phyloP scores from a whole-genome alignment of 2,329 filamentous ascomycete species.

The Neocucurbitaria cava region DNA sequence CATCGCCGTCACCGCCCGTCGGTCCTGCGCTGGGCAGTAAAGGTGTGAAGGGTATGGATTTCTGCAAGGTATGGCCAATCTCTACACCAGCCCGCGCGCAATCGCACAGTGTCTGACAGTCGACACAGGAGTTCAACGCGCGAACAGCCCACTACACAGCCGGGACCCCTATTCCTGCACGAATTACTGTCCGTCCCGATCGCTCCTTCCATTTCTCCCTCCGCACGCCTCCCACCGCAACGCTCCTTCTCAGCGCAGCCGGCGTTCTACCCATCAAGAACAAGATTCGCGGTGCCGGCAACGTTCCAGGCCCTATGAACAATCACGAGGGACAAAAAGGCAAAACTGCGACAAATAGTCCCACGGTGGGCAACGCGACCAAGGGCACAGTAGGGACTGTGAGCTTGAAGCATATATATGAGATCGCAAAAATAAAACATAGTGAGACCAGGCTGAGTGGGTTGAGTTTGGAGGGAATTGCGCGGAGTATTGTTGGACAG shows the following conservation, averaged over 20 bases:
- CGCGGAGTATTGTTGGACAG: conserved; percentile 71
- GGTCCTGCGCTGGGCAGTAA: conserved; percentile 96
- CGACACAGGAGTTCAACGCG: conserved; percentile 88
- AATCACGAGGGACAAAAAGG: conserved; percentile 49
- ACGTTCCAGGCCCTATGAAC: conserved; percentile 55
- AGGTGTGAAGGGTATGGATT: conserved; percentile 99
- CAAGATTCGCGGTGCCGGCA: conserved; percentile 74
- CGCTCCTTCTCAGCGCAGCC: conserved; percentile 83
- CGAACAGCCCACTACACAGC: conserved; percentile 82
- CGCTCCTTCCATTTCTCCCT: conserved; percentile 92
- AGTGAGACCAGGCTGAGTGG: conserved; percentile 59
- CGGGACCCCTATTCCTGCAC: conserved; percentile 87
- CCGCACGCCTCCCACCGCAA: conserved; percentile 92
- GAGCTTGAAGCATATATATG: conserved; percentile 93
- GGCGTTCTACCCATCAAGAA: conserved; percentile 77
- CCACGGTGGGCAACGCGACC: conserved; percentile 64
- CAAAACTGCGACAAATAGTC: conserved; percentile 38
- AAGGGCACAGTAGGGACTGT: conserved; percentile 82
- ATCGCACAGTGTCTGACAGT: not conserved
- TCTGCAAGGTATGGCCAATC: conserved; percentile 68
- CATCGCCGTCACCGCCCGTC: conserved; percentile 92
- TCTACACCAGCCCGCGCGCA: not conserved
- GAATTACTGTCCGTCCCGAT: conserved; percentile 90
- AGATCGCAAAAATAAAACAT: conserved; percentile 96
- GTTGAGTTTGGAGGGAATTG: conserved; percentile 83